Evolutionary conservation across 2,329 filamentous ascomycete species (phyloP).

Genomic region (Huntiella moniliformis): DNA sequence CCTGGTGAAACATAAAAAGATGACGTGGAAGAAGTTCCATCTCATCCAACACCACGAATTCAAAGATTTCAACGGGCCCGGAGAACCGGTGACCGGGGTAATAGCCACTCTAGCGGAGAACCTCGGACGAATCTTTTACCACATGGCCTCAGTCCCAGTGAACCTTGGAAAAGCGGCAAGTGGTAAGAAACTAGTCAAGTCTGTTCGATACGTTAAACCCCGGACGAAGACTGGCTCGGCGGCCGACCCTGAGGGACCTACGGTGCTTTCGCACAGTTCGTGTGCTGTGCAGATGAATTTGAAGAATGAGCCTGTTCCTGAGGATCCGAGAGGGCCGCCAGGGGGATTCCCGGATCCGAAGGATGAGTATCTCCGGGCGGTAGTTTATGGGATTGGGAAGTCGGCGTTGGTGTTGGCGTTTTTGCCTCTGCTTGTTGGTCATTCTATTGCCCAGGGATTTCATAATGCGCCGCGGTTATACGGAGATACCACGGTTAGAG

Average conservation of each 20-base stretch:
- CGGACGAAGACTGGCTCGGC: neutral
- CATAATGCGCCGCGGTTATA: conserved; percentile 54
- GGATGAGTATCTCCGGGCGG: conserved; percentile 28
- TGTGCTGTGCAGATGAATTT: conserved; percentile 12
- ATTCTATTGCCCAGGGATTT: conserved; percentile 48
- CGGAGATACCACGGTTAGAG: conserved; percentile 49
- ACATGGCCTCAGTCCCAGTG: conserved; percentile 33
- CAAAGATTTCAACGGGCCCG: conserved; percentile 61
- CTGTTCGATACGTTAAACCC: neutral
- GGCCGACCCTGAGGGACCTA: neutral
- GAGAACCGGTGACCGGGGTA: conserved; percentile 50
- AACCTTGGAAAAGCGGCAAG: conserved; percentile 38
- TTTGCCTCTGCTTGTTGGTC: conserved; percentile 40
- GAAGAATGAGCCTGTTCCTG: conserved; percentile 9
- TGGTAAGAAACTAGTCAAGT: conserved; percentile 19
- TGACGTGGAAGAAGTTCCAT: conserved; percentile 44
- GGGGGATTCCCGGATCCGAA: conserved; percentile 13
- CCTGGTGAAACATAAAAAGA: conserved; percentile 38
- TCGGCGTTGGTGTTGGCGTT: conserved; percentile 32
- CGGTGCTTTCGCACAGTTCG: neutral
- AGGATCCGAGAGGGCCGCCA: conserved; percentile 2
- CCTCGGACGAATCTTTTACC: conserved; percentile 7
- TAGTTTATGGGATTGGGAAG: conserved; percentile 32
- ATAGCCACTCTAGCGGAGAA: conserved; percentile 14
- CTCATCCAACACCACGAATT: conserved; percentile 50